Evolutionary conservation across 2,329 filamentous ascomycete genomes (phyloP), one percentile per base, ranked within the genome.

Genomic region (Clarireedia paspali): DNA sequence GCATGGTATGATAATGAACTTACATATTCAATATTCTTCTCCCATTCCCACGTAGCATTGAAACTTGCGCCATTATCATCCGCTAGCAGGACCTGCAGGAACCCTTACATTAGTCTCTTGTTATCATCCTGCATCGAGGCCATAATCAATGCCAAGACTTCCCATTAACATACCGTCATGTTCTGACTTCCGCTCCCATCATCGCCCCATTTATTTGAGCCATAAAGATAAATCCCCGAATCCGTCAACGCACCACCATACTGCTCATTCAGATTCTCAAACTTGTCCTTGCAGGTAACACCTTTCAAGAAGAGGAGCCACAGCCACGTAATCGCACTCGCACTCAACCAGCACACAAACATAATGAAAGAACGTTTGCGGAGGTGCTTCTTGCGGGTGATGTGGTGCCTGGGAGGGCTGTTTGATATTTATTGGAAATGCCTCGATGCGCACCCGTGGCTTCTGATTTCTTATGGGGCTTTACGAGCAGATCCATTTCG

Each of bases 151-250:
- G 17, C 5, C 7, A 30, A 7, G 7, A 4, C 34, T 3, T 20
- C 20, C n/a, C 10, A 7, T 9, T 12, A 34, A 42, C 52, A 15
- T 50, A 54, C 52, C 20, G 52, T 54, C 52, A 54, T 54, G 23
- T 54, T 49, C 2, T 54, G 52, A 34, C 52, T 54, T 24, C 45
- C 52, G 34, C 52, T 54, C 3, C 52, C 52, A 54, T 54, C 52
- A 44, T 54, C 52, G 3, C 52, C 52, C 52, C 52, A 54, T 54
- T 54, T 49, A 26, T 54, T 44, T 14, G 45, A 39, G 2, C 52
- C 52, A 42, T 54, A 54, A 5, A 54, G 17, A 44, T 54, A 50
- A 5, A n/a, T 30, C 1, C 36, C 36, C 3, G 45, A 54, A 36
- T 54, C 26, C 14, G 52, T 49, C 45, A 42, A 30, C 2, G 45